Conservation (phyloP, 148 eudicot genomes). For the Diospyros lotus region DNA sequence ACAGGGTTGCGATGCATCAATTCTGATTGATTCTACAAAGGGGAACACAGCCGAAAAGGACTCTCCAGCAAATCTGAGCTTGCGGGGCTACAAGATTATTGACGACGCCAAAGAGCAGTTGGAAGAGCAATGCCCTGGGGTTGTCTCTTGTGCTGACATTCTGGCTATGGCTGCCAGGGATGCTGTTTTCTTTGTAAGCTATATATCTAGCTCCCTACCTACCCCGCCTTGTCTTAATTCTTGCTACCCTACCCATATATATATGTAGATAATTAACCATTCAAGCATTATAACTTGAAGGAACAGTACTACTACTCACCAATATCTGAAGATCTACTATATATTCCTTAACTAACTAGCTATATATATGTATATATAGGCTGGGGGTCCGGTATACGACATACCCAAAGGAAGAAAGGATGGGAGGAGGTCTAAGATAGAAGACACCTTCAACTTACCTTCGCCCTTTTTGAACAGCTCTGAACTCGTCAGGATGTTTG, state of each 20-base stretch:
- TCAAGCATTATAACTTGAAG: no score
- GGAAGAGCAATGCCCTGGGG: constrained; percentile 72
- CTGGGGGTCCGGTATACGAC: constrained; percentile 84
- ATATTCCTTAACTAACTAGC: background rate
- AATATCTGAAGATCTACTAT: background rate
- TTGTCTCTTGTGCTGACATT: constrained; percentile 89
- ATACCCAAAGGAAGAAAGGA: constrained; percentile 88
- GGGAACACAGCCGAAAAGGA: constrained; percentile 87
- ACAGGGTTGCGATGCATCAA: constrained; percentile 90
- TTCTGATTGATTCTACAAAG: constrained; percentile 71
- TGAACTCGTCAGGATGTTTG: constrained; percentile 53
- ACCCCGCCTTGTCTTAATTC: no score
- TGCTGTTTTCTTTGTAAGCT: constrained; percentile 73
- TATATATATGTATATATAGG: constrained; percentile 21
- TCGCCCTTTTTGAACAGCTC: constrained; percentile 59
- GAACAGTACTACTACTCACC: no score
- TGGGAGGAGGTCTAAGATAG: constrained; percentile 75
- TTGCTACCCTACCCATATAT: no score
- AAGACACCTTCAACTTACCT: constrained; percentile 76
- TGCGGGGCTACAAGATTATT: constrained; percentile 73
- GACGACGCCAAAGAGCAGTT: constrained; percentile 56
- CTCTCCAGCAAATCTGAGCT: constrained; percentile 81
- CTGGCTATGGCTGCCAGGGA: constrained; percentile 86
- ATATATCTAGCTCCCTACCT: background rate
- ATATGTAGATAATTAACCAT: no score